Evolutionary conservation across 2,329 filamentous ascomycete genomes (phyloP).

Genomic region (Mycocentrospora acerina): DNA sequence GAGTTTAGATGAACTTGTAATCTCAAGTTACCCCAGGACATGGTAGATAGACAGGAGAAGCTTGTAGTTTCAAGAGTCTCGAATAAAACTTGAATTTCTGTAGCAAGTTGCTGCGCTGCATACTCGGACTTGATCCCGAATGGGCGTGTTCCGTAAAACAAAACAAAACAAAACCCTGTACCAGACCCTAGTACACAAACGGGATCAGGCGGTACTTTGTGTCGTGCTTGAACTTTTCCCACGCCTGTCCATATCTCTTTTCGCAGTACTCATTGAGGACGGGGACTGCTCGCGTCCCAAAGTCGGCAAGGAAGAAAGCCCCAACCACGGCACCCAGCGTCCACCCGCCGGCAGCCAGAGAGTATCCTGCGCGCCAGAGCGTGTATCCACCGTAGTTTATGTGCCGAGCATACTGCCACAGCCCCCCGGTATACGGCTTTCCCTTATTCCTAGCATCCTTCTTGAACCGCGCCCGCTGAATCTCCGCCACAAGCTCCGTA

Average conservation of each 20-base stretch:
- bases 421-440: slow-evolving; percentile 52
- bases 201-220: slow-evolving; percentile 42
- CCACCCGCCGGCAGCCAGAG: slow-evolving; percentile 52
- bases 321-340: slow-evolving; percentile 45
- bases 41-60: too few relatives aligned
- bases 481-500: slow-evolving; percentile 58
- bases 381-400: slow-evolving; percentile 59
- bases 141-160: too few relatives aligned
- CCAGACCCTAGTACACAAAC: slow-evolving; percentile 33
- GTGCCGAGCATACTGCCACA: slow-evolving; percentile 54
- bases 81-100: too few relatives aligned
- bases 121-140: too few relatives aligned
- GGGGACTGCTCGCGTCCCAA: slow-evolving; percentile 48
- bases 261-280: slow-evolving; percentile 54
- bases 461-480: slow-evolving; percentile 59
- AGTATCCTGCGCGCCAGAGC: slow-evolving; percentile 54
- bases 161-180: too few relatives aligned
- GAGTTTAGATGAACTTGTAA: too few relatives aligned
- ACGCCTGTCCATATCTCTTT: slow-evolving; percentile 44
- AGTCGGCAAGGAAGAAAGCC: slow-evolving; percentile 49
- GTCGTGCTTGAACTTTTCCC: slow-evolving; percentile 44
- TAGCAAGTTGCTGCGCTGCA: too few relatives aligned
- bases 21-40: too few relatives aligned
- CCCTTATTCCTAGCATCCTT: slow-evolving; percentile 53
- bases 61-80: too few relatives aligned